Evolutionary conservation across 345 rosid species (phyloP).

Genomic region (Odontarrhena argentea): DNA sequence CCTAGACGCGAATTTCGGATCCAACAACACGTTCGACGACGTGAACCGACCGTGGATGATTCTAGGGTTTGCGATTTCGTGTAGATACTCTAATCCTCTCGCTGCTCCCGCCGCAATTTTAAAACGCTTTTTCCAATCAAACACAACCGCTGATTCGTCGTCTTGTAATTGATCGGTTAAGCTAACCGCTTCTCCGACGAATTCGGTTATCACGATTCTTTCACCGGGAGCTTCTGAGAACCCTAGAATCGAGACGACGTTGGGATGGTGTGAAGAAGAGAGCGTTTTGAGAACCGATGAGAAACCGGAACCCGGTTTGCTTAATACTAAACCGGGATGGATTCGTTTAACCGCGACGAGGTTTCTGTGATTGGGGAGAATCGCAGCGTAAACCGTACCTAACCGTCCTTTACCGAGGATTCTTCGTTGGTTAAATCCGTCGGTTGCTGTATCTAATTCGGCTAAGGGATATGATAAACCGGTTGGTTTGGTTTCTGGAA

Average conservation of each 20-base stretch:
- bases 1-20: conserved; percentile 50
- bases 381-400: conserved; percentile 70
- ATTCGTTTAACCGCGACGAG: conserved; percentile 74
- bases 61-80: conserved; percentile 51
- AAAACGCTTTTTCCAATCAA: conserved; percentile 68
- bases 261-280: conserved; percentile 64
- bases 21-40: conserved; percentile 67
- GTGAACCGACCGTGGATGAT: conserved; percentile 69
- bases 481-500: conserved; percentile 39
- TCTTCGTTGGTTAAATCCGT: conserved; percentile 58
- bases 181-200: conserved; percentile 49
- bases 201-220: conserved; percentile 64
- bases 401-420: conserved; percentile 63
- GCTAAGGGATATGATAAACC: conserved; percentile 51
- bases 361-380: conserved; percentile 43
- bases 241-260: conserved; percentile 67
- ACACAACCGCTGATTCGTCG: conserved; percentile 46
- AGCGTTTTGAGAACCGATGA: conserved; percentile 58
- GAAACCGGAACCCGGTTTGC: conserved; percentile 73
- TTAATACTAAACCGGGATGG: conserved; percentile 65
- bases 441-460: conserved; percentile 76
- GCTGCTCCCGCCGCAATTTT: conserved; percentile 73
- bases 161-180: conserved; percentile 60
- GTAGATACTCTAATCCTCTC: conserved; percentile 70
- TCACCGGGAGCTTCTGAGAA: conserved; percentile 88